Evolutionary conservation across 371 early-diverging fungal genomes (phyloP), one percentile per base, ranked within the genome.

Genomic region (Apophysomyces elegans): DNA sequence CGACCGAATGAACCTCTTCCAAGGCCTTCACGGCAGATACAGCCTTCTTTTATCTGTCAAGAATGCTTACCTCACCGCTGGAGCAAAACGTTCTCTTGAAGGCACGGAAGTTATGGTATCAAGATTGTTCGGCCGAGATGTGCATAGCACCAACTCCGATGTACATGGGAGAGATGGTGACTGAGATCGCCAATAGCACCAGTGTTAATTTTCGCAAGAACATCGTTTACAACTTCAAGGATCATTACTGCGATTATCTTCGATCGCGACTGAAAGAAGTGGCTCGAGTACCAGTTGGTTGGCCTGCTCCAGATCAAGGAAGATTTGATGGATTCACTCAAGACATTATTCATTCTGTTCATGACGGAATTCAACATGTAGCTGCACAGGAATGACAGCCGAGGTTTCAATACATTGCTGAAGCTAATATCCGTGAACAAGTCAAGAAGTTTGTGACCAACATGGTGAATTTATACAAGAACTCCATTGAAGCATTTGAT

Each of bases 91-190:
- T 62, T 12, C 38, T 62, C 2, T n/a, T 62, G 62, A 13, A 36
- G 16, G 50, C 62, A 32, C 16, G 62, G 7, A 62, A 62, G 18
- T 21, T 9, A 35, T 62, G 62, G 62, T 62, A 47, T 50, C 7
- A 47, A 41, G 47, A 46, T 2, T 46, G 47, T 16, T 16, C 2
- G n/a, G 16, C 13, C 47, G 47, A 5, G 47, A 46, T 46, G 47
- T 46, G 47, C 47, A 46, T 4, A 16, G 47, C 47, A 46, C 47
- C 47, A 16, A 13, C 47, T 46, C 18, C 18, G 47, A 46, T 46
- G 47, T 46, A 46, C 16, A 46, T 5, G 47, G 13, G 13, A 14
- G 47, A 46, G 1, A 46, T 46, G 47, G 2, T 46, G n/a, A 46
- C 47, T 5, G 47, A 46, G 16, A 46, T 46, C 5, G 47, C 47